Conservation (phyloP, 306 rosid genomes). For the Citrullus amarus region DNA sequence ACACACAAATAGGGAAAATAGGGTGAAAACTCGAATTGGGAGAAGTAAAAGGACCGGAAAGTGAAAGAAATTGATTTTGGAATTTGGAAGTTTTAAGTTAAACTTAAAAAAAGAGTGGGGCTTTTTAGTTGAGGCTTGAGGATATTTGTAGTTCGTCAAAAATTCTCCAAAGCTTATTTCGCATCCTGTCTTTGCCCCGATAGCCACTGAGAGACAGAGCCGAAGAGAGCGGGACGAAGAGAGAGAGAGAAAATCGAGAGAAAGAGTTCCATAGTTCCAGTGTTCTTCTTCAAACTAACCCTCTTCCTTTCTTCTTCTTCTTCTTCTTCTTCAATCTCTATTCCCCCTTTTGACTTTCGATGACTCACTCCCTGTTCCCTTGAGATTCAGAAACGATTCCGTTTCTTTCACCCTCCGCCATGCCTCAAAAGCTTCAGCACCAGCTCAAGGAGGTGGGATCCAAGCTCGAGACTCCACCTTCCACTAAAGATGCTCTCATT, state of each 20-base stretch:
- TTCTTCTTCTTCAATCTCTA: background rate
- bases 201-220: slow-evolving; percentile 19
- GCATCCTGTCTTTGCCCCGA: slow-evolving; percentile 25
- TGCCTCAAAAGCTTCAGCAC: slow-evolving; percentile 57
- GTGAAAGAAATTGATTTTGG: background rate
- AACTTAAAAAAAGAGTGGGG: background rate
- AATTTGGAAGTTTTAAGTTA: background rate
- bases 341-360: slow-evolving; percentile 16
- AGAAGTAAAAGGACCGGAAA: background rate
- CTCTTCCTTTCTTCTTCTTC: background rate
- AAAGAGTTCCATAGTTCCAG: background rate
- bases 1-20: too few relatives aligned
- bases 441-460: slow-evolving; percentile 97
- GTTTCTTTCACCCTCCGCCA: slow-evolving; percentile 17
- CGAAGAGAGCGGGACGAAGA: slow-evolving; percentile 8
- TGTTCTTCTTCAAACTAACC: background rate
- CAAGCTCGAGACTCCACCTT: slow-evolving; percentile 58
- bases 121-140: background rate
- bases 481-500: slow-evolving; percentile 74
- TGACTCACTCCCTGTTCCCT: slow-evolving; percentile 23
- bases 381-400: slow-evolving; percentile 18
- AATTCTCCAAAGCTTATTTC: slow-evolving; percentile 4
- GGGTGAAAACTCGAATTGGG: background rate
- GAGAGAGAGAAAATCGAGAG: background rate
- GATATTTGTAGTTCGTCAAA: slow-evolving; percentile 24